Conservation (phyloP, 2,329 filamentous ascomycete species). For the Pyrenophora seminiperda region DNA sequence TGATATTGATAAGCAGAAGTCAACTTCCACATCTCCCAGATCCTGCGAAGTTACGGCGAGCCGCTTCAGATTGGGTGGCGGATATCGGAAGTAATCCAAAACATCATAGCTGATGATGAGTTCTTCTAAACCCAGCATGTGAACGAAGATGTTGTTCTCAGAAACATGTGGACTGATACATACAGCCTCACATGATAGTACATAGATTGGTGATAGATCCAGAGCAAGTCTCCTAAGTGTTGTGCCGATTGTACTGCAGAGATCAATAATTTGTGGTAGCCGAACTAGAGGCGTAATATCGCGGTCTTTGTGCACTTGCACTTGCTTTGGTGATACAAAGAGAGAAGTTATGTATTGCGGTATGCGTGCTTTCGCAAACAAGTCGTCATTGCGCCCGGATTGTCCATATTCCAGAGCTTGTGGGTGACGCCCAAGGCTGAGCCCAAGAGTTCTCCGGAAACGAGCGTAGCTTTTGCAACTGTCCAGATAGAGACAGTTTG, state of each 20-base stretch:
- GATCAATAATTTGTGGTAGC: constrained; percentile 32
- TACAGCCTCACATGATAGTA: constrained; percentile 16
- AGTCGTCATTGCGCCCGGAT: constrained; percentile 21
- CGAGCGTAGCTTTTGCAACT: constrained; percentile 22
- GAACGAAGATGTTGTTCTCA: constrained; percentile 28
- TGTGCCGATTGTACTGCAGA: constrained; percentile 21
- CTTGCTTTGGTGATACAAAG: constrained; percentile 28
- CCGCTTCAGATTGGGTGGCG: constrained; percentile 34
- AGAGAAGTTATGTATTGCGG: constrained; percentile 23
- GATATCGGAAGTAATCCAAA: constrained; percentile 28
- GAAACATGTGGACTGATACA: constrained; percentile 13
- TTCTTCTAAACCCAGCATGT: constrained; percentile 34
- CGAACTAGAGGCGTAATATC: constrained; percentile 22
- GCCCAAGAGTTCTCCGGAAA: constrained; percentile 33
- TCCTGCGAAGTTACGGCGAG: constrained; percentile 31
- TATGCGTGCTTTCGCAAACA: constrained; percentile 23
- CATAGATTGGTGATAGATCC: constrained; percentile 28
- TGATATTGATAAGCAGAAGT: constrained; percentile 27
- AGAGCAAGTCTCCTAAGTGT: constrained; percentile 32
- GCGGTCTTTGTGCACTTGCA: not conserved
- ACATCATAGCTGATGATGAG: constrained; percentile 32
- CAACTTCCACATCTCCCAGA: constrained; percentile 13
- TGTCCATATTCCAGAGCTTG: constrained; percentile 28
- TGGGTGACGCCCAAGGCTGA: constrained; percentile 28
- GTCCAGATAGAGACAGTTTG: constrained; percentile 32